A percentile compares a stretch with the other conserved stretches of the same genome.
phyloP scores from a whole-genome alignment of 768 basidiomycete species.

The Mycena floridula region DNA sequence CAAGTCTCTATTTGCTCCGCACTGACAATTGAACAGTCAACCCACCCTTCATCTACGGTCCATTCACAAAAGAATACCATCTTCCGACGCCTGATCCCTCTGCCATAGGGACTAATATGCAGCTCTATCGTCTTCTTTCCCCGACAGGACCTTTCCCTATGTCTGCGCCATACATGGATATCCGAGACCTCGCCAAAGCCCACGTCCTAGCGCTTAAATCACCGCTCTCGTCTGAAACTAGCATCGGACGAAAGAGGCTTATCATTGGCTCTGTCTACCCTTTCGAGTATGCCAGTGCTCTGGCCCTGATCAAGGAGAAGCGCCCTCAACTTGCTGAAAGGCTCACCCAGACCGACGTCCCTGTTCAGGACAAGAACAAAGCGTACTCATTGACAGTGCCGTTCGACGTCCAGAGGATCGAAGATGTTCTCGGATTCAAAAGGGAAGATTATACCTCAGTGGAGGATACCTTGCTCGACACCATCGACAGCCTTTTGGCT shows the following conservation, averaged over 20 bases:
- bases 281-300: background rate
- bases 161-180: slow-evolving; percentile 1
- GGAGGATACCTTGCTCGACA: slow-evolving; percentile 2
- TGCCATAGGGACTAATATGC: slow-evolving; percentile 5
- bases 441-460: background rate
- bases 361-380: slow-evolving; percentile 7
- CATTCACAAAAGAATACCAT: slow-evolving; percentile 1
- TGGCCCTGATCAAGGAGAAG: background rate
- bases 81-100: background rate
- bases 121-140: slow-evolving; percentile 1
- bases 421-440: slow-evolving; percentile 5
- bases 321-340: background rate
- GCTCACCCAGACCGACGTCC: background rate
- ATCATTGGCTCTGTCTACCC: slow-evolving; percentile 1
- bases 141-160: slow-evolving; percentile 4
- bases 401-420: slow-evolving; percentile 1
- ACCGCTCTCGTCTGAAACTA: background rate
- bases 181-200: slow-evolving; percentile 8
- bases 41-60: slow-evolving; percentile 5
- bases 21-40: too few relatives aligned
- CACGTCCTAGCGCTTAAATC: slow-evolving; percentile 10
- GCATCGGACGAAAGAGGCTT: slow-evolving; percentile 8
- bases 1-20: background rate
- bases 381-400: too few relatives aligned
- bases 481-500: background rate